Evolutionary conservation across 805 yeast species (phyloP), one percentile per base, ranked within the genome.

Genomic region (Cyberlindnera mycetangii): DNA sequence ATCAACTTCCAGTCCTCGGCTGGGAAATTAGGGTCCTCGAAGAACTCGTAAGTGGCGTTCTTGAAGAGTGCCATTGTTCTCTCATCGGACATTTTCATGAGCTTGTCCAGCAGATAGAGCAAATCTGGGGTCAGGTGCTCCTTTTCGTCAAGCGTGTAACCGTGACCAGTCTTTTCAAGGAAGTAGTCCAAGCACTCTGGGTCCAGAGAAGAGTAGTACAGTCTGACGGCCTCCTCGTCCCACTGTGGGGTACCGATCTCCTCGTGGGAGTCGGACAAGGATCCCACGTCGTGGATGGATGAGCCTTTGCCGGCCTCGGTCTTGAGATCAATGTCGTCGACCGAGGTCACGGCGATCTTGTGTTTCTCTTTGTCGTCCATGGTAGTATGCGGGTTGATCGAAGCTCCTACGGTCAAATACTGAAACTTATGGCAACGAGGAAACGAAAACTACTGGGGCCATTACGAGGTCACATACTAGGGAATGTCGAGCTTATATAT

Each of bases 11-110:
- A 50, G 20, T 50, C 54, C 2, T 54, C 59, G 2, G 42, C 50
- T 12, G 75, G 71, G 47, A 78, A 66, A 53, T 76, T 76, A 30
- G 71, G 69, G 55, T 79, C 84, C 41, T 67, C 72, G 6, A 53
- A 53, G 49, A 75, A 79, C 16, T 70, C 66, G 1, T 54, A 65
- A 4, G 70, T 49, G 5, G 75, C 70, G 17, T 65, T 61, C 25
- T 60, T 54, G 38, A 79, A 56, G 41, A 43, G 31, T 5, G 24
- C 45, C 5, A 53, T 3, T 16, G 48, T 43, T 21, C 52, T 49
- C 30, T 60, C 65, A 37, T 72, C 41, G 7, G 65, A 47, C 69
- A 45, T 42, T 31, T 17, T 16, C 12, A 42, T 20, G 32, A 37
- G n/a, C 48, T 47, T 47, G 39, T 45, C 44, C 16, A 50, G 21